Evolutionary conservation across 495 filamentous ascomycete species (phyloP).

Genomic region (Pyrenopolyporus hunteri): DNA sequence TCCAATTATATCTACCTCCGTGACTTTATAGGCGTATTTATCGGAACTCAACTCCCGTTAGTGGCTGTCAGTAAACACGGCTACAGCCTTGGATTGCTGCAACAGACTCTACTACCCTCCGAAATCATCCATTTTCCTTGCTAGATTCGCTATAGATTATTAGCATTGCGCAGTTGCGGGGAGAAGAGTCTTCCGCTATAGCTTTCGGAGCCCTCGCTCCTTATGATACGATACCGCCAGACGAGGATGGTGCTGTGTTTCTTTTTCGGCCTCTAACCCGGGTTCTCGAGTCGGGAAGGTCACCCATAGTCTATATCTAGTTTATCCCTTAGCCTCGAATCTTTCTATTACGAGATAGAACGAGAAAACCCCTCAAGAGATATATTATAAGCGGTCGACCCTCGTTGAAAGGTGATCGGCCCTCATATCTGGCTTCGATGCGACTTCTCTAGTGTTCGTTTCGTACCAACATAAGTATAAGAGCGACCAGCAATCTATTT

Average conservation of each 20-base stretch:
- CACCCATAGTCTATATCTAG: neutral
- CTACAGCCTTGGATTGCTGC: neutral
- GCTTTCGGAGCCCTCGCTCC: slow-evolving; percentile 2
- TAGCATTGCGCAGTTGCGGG: neutral
- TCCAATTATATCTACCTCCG: neutral
- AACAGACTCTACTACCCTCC: slow-evolving; percentile 1
- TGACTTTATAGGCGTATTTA: slow-evolving; percentile 10
- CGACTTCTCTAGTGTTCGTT: no score
- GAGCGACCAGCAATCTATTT: no score
- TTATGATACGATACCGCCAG: slow-evolving; percentile 5
- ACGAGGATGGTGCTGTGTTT: neutral
- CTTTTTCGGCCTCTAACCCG: slow-evolving; percentile 7
- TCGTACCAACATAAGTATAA: no score
- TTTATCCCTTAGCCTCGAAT: neutral
- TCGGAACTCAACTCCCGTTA: slow-evolving; percentile 32
- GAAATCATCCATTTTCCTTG: slow-evolving; percentile 1
- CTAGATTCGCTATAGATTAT: neutral
- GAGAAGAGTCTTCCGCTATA: slow-evolving; percentile 2
- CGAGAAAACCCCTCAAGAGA: no score
- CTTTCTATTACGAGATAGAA: neutral
- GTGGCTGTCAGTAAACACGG: neutral
- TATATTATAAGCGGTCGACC: no score
- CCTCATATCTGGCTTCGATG: no score
- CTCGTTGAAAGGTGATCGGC: no score
- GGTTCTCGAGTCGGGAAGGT: slow-evolving; percentile 4